Conservation (phyloP, 805 yeast species). For the Lipomyces lipofer region DNA sequence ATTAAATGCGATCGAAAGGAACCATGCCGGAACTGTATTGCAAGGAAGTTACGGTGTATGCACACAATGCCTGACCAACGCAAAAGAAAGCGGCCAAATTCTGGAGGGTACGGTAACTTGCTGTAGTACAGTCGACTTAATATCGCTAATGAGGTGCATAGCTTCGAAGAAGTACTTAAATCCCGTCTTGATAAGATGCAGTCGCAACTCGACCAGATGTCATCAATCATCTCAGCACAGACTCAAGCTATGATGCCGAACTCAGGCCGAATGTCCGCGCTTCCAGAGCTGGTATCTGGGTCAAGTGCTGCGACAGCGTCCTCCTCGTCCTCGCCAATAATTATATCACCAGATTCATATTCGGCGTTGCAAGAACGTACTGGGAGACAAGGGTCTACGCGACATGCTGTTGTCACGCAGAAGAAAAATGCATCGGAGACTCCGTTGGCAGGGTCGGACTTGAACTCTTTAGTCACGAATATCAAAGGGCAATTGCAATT, state of each 20-base stretch:
- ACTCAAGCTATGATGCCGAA: not conserved
- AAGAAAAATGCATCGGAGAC: not conserved
- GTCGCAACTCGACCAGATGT: constrained; percentile 19
- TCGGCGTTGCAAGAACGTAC: too few species aligned
- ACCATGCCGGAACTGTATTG: constrained; percentile 10
- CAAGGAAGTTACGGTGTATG: constrained; percentile 5
- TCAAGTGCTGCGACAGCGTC: too few species aligned
- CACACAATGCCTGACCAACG: constrained; percentile 20
- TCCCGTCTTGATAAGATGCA: constrained; percentile 20
- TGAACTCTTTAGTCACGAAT: constrained; percentile 13
- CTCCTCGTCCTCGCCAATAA: not conserved
- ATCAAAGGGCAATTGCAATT: constrained; percentile 16
- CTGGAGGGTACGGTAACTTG: not conserved
- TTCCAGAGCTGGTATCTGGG: too few species aligned
- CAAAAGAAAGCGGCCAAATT: constrained; percentile 12
- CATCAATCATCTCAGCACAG: not conserved
- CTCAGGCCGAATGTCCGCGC: not conserved
- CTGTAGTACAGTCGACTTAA: not conserved
- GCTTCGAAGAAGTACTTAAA: constrained; percentile 2
- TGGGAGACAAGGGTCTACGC: not conserved
- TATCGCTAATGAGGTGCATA: not conserved
- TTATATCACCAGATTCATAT: too few species aligned
- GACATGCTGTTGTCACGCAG: not conserved
- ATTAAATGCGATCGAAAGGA: constrained; percentile 20
- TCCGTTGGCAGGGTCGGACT: too few species aligned